These are phyloP conservation scores for Oryza coarctata DNA, from an alignment of 176 grass and related monocot species.

Conservation along the genomic window DNA sequence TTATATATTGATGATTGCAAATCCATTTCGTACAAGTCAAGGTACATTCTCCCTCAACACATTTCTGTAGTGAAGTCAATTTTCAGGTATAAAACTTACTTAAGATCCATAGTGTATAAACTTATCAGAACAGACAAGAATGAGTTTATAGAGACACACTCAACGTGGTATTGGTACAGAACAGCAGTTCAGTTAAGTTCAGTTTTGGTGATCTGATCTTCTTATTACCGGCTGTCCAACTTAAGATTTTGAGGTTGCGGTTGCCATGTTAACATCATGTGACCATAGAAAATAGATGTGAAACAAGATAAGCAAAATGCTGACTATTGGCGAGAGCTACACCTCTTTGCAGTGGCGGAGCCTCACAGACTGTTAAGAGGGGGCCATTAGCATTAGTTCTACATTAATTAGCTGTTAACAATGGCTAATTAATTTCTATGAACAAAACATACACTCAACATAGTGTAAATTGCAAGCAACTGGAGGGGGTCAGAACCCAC, in stretches of 20 bases:
- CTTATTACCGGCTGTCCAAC: background rate
- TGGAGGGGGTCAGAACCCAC: too few relatives aligned
- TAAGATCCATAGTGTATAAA: too few relatives aligned
- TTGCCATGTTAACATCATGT: too few relatives aligned
- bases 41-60: background rate
- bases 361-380: too few relatives aligned
- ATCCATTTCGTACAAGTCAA: background rate
- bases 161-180: background rate
- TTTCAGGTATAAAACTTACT: background rate
- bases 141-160: background rate
- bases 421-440: too few relatives aligned
- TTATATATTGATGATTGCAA: background rate
- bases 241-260: background rate
- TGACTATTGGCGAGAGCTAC: background rate
- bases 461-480: too few relatives aligned
- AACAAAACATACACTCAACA: too few relatives aligned
- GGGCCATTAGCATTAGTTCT: too few relatives aligned
- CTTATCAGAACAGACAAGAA: too few relatives aligned
- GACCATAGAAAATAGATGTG: too few relatives aligned
- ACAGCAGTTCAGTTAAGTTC: constrained; percentile 3
- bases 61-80: background rate
- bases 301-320: too few relatives aligned
- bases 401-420: too few relatives aligned
- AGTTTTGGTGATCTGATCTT: background rate
- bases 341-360: background rate